phyloP scores from a whole-genome alignment of 352 stramenopile genomes.

The Phytopythium sindhum region DNA sequence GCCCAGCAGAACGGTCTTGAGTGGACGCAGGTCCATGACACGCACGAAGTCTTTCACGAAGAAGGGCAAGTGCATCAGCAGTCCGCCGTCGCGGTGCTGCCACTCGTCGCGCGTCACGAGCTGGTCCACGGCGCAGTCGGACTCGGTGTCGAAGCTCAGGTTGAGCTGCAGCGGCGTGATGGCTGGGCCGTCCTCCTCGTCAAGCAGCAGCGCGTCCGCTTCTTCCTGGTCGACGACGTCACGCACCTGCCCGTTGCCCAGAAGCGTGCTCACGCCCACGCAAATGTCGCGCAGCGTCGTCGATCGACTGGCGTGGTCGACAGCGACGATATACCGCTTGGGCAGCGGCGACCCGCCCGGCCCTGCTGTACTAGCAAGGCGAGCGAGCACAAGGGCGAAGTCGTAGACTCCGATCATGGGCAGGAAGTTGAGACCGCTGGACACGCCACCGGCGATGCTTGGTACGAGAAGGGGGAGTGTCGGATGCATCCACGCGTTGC shows the following conservation, averaged over 20 bases:
- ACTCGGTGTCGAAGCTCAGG: constrained; percentile 63
- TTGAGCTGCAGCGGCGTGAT: constrained; percentile 67
- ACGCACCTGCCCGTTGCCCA: constrained; percentile 46
- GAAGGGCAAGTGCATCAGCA: constrained; percentile 59
- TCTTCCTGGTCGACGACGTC: constrained; percentile 34
- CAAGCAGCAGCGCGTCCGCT: constrained; percentile 51
- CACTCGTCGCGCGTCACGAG: constrained; percentile 65
- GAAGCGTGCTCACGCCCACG: constrained; percentile 48
- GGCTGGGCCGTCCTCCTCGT: constrained; percentile 49
- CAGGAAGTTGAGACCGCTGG: constrained; percentile 56
- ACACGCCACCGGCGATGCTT: constrained; percentile 35
- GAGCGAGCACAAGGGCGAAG: constrained; percentile 51
- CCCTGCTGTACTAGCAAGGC: constrained; percentile 26
- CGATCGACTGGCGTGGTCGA: constrained; percentile 47
- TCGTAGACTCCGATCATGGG: constrained; percentile 87
- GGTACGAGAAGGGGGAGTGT: constrained; percentile 52
- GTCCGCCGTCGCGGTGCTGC: constrained; percentile 51
- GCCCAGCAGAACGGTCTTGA: constrained; percentile 68
- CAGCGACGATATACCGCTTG: constrained; percentile 66
- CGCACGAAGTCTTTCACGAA: constrained; percentile 76
- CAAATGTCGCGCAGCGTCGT: constrained; percentile 67
- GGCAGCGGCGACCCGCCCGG: constrained; percentile 17
- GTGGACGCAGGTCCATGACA: constrained; percentile 68
- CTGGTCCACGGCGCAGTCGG: constrained; percentile 38
- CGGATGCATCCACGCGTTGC: constrained; percentile 70